phyloP scores from a whole-genome alignment of 2,329 filamentous ascomycete genomes.

The Verticillium alfalfae region DNA sequence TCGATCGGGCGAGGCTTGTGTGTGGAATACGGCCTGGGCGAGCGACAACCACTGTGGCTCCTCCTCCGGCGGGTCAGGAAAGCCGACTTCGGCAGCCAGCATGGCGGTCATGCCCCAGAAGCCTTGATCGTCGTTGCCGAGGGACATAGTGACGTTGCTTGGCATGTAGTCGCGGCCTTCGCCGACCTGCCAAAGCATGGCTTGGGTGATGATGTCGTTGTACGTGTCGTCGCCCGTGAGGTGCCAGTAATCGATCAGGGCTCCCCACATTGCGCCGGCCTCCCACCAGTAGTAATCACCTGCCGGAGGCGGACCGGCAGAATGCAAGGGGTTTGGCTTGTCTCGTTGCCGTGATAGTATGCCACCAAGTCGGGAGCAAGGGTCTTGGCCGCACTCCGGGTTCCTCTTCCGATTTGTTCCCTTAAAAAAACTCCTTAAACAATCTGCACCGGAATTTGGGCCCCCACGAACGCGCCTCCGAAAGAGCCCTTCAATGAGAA shows the following conservation, averaged over 20 bases:
- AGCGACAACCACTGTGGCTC: conserved; percentile 58
- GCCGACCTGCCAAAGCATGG: conserved; percentile 55
- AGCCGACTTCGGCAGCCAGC: conserved; percentile 60
- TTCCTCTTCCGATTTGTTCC: conserved; percentile 23
- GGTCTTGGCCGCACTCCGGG: conserved; percentile 36
- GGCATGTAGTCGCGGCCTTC: conserved; percentile 54
- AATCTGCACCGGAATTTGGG: too few relatives aligned
- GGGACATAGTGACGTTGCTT: conserved; percentile 48
- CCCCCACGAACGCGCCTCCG: too few relatives aligned
- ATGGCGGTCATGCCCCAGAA: conserved; percentile 67
- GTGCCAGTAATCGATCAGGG: conserved; percentile 66
- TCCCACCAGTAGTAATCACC: conserved; percentile 73
- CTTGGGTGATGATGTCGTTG: conserved; percentile 52
- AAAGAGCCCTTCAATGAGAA: too few relatives aligned
- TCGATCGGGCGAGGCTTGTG: conserved; percentile 53
- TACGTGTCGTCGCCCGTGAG: conserved; percentile 60
- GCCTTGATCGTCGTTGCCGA: conserved; percentile 64
- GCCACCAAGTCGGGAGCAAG: conserved; percentile 45
- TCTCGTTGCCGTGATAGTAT: conserved; percentile 44
- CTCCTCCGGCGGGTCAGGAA: conserved; percentile 50
- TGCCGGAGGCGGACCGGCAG: conserved; percentile 45
- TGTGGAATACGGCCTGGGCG: conserved; percentile 65
- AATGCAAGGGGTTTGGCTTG: conserved; percentile 49
- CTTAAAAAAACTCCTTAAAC: too few relatives aligned
- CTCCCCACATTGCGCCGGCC: conserved; percentile 62